Evolutionary conservation across 305 asterid species (phyloP).

Genomic region (Rubia tinctorum): DNA sequence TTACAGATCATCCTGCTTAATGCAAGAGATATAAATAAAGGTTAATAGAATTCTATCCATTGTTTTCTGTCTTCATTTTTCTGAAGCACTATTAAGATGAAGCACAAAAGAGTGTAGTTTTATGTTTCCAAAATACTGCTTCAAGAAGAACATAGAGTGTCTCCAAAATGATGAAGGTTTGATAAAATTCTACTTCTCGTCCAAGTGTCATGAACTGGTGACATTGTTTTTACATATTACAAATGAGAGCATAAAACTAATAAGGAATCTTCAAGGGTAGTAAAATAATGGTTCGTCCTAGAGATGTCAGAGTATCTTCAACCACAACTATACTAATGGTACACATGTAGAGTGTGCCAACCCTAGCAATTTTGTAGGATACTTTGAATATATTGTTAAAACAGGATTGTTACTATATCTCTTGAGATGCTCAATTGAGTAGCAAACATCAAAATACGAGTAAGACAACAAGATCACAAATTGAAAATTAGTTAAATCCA

Average conservation of each 20-base stretch:
- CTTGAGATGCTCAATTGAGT: not conserved
- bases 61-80: not conserved
- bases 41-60: not conserved
- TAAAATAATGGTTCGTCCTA: not conserved
- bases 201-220: not conserved
- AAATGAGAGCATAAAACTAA: not conserved
- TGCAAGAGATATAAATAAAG: not conserved
- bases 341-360: not conserved
- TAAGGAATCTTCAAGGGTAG: not conserved
- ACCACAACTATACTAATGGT: not conserved
- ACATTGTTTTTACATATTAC: not conserved
- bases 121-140: not conserved
- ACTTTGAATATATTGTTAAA: not conserved
- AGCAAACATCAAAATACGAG: not conserved
- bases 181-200: not conserved
- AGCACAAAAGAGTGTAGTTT: not conserved
- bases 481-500: not conserved
- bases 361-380: not conserved
- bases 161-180: not conserved
- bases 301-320: not conserved
- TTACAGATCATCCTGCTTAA: not conserved
- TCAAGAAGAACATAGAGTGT: not conserved
- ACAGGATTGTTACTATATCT: not conserved
- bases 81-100: not conserved
- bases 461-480: not conserved